These are phyloP conservation scores for Botryotinia narcissicola DNA, from an alignment of 2,329 filamentous ascomycete genomes.

Conservation along the genomic window DNA sequence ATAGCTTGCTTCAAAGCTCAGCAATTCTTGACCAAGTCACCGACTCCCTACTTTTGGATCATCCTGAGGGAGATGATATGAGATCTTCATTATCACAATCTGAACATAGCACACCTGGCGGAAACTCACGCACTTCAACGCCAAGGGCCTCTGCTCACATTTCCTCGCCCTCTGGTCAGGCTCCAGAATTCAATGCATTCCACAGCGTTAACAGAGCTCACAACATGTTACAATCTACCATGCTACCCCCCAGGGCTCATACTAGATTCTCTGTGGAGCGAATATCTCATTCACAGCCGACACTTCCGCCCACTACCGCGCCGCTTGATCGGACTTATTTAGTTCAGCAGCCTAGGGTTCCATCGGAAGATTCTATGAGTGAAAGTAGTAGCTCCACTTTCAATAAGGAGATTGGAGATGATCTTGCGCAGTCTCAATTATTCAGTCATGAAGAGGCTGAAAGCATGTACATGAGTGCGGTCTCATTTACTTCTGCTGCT, in stretches of 20 bases:
- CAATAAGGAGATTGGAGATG: constrained; percentile 41
- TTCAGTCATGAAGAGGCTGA: constrained; percentile 79
- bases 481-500: constrained; percentile 46
- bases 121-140: constrained; percentile 39
- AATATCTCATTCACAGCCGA: constrained; percentile 36
- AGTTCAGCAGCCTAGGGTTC: not conserved
- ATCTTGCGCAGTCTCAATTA: constrained; percentile 63
- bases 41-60: constrained; percentile 35
- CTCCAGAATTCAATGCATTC: constrained; percentile 1
- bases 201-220: not conserved
- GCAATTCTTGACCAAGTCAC: constrained; percentile 37
- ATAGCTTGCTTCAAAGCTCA: constrained; percentile 36
- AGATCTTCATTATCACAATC: constrained; percentile 27
- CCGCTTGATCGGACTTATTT: not conserved
- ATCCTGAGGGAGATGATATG: constrained; percentile 36
- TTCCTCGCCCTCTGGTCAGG: constrained; percentile 32
- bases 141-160: constrained; percentile 50
- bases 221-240: constrained; percentile 32
- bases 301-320: constrained; percentile 19
- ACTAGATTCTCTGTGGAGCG: constrained; percentile 33
- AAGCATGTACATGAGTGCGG: constrained; percentile 82
- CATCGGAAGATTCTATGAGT: not conserved
- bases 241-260: constrained; percentile 29
- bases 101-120: not conserved
- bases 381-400: constrained; percentile 16